Base-by-base conservation (phyloP, 2,329 filamentous ascomycete species). In the Tolypocladium album region DNA sequence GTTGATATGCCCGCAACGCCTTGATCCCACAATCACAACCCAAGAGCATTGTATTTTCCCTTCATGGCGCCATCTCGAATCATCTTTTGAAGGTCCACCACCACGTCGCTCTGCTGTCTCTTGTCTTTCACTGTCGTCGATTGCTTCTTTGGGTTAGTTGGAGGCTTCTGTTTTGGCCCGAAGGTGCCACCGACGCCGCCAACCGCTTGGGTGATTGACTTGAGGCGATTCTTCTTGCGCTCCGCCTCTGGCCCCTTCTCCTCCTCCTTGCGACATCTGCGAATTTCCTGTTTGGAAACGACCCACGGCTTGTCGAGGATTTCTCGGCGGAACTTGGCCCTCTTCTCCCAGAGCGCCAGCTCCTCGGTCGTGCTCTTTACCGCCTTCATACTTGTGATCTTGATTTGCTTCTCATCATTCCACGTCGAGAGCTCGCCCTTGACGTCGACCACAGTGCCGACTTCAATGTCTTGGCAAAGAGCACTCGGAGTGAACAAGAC, bases 301-400 rank as follows among this genome's bases (percentile, higher is more conserved):
- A 78, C 67, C 86, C 86, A 88, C 0, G 82, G 79, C 60, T 69
- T 71, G 3, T 70, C 69, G 17, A 88, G 73, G 7, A 84, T 74
- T 4, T 82, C 76, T 40, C 66, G 67, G 42, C 76, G 76, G 66
- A 88, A 86, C 38, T 69, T 70, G 22, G 69, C 64, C 53, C 79
- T 74, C 71, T 83, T 83, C 65, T 79, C 75, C 85, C 85, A 88
- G 11, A 86, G 81, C 9, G 67, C 69, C 4, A 87, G 74, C 68
- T 88, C 86, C 40, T 81, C 75, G 55, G 78, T 76, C 0, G 84
- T 88, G 53, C 78, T 77, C 31, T 67, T 69, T 4, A 88, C 60
- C 0, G 74, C 64, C n/a, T 69, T 67, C 60, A 83, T 71, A 65
- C 80, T 83, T 55, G 80, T 74, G 27, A 84, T 75, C 52, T 76